Base-by-base conservation (phyloP, 192 early-diverging fungal species). In the Mycoemilia scoparia region DNA sequence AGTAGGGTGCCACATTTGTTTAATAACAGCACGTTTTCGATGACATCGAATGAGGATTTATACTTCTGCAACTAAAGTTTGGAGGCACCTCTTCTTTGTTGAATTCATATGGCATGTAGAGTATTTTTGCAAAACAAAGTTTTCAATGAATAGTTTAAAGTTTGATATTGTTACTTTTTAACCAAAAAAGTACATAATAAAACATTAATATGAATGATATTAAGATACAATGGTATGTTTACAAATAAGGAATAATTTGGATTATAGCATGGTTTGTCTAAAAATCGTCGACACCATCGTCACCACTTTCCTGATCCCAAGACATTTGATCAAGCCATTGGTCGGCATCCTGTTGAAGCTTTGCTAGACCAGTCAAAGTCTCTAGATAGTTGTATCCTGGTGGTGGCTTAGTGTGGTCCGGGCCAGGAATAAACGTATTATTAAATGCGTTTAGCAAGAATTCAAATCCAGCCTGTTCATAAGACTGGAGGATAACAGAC, bases 341-440 rank as follows among this genome's bases (percentile, higher is more conserved):
- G 16, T 89, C 87, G 20, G 78, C 80, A 43, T 88, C 76, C 34
- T 66, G 50, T 35, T 92, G 76, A 51, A 97, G 49, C 31, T 74
- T 49, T 3, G 67, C 64, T 35, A 97, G 61, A 1, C 93, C 93
- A 0, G 84, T 82, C 22, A 97, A 38, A 10, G 79, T 67, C 57
- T 97, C 93, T 4, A 97, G 51, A 40, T 79, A 77, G 31, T 64
- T 66, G 11, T 88, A 75, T 27, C 70, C 61, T 21, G 44, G 32
- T 9, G 48, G 30, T 12, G 15, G 39, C 8, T 26, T 21, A 5
- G 34, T 27, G 10, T 32, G 27, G 14, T 28, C 49, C 28, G 55
- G 53, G 21, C 14, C 23, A n/a, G n/a, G n/a, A 24, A 61, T 45
- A 5, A 45, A 36, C 10, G 42, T 33, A 46, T 67, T 67, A 51